Conservation (phyloP, 2,329 filamentous ascomycete genomes). For the Paracorniculantispora psalliotae region DNA sequence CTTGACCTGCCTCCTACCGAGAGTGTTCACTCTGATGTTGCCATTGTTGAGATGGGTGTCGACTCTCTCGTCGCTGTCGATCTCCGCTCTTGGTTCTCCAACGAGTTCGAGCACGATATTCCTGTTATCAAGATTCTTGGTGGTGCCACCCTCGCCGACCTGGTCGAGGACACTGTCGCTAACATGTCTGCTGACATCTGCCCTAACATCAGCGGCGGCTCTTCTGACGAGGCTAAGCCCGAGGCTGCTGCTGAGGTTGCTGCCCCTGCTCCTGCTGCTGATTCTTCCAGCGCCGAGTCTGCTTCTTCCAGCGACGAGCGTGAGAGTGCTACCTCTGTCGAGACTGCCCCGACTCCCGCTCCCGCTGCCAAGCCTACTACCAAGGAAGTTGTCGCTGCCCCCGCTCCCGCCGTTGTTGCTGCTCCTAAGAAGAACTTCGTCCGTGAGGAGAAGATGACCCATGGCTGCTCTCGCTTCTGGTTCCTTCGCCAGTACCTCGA, state of each 20-base stretch:
- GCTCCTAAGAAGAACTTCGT: slow-evolving; percentile 8
- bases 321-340: slow-evolving; percentile 9
- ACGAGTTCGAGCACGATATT: slow-evolving; percentile 38
- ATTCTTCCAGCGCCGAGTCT: slow-evolving; percentile 20
- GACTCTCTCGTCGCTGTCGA: slow-evolving; percentile 27
- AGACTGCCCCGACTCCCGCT: slow-evolving; percentile 1
- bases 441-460: slow-evolving; percentile 12
- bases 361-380: neutral
- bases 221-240: slow-evolving; percentile 17
- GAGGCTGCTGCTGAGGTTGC: slow-evolving; percentile 24
- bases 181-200: slow-evolving; percentile 14
- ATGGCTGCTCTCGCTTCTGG: slow-evolving; percentile 15
- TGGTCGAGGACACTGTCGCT: slow-evolving; percentile 13
- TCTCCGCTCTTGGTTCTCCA: slow-evolving; percentile 44
- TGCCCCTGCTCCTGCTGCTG: slow-evolving; percentile 12
- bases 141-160: slow-evolving; percentile 22
- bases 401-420: slow-evolving; percentile 2
- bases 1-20: slow-evolving; percentile 14
- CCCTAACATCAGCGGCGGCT: slow-evolving; percentile 10
- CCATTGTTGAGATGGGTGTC: slow-evolving; percentile 21
- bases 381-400: slow-evolving; percentile 4
- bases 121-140: slow-evolving; percentile 42
- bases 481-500: slow-evolving; percentile 15
- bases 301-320: slow-evolving; percentile 9
- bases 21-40: slow-evolving; percentile 12